Evolutionary conservation across 1,284 basidiomycete species (phyloP).

Genomic region (Pascua guehoae): DNA sequence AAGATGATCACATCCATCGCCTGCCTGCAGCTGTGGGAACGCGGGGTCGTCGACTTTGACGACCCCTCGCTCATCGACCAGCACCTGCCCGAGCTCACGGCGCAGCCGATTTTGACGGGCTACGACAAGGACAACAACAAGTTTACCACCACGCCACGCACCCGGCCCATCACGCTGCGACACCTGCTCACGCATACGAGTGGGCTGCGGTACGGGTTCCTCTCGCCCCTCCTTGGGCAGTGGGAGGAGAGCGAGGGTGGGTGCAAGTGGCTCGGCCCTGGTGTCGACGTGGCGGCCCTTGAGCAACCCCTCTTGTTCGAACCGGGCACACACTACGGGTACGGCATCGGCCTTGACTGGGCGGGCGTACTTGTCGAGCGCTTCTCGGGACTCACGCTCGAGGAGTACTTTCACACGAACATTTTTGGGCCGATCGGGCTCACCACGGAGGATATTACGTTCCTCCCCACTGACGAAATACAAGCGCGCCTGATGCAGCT

Average conservation of each 20-base stretch:
- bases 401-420: conserved; percentile 36
- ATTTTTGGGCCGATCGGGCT: conserved; percentile 37
- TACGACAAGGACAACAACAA: conserved; percentile 17
- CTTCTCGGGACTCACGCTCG: conserved; percentile 28
- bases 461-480: conserved; percentile 26
- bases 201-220: conserved; percentile 8
- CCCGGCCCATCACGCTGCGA: conserved; percentile 31
- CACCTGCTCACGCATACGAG: conserved; percentile 37
- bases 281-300: conserved; percentile 6
- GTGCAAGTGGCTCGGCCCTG: conserved; percentile 3
- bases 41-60: conserved; percentile 31
- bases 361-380: conserved; percentile 35
- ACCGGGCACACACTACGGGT: conserved; percentile 32
- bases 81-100: conserved; percentile 31
- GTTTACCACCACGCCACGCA: conserved; percentile 20
- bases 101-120: conserved; percentile 18
- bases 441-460: conserved; percentile 22
- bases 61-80: conserved; percentile 22
- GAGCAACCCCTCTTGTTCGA: conserved; percentile 29
- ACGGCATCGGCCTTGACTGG: conserved; percentile 43
- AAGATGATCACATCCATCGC: conserved; percentile 43
- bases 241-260: background rate
- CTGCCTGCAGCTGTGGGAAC: conserved; percentile 39
- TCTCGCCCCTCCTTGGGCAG: background rate
- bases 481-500: conserved; percentile 18